These are phyloP conservation scores for Daldinia sp. DNA, from an alignment of 2,329 filamentous ascomycete genomes.

Conservation along the genomic window DNA sequence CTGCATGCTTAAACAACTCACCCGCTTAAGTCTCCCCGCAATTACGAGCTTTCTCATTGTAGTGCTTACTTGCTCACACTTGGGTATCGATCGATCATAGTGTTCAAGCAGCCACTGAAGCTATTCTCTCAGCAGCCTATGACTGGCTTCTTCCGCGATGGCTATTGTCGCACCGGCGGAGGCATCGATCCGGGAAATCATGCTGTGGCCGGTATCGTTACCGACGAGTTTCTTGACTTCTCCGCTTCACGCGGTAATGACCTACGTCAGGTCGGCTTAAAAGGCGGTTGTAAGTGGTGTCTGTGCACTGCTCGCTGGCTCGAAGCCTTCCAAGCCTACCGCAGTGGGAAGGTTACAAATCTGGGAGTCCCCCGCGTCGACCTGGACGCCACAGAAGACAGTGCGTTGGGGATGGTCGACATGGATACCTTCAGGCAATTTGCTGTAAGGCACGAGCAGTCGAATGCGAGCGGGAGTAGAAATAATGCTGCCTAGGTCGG, in stretches of 20 bases:
- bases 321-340: constrained; percentile 65
- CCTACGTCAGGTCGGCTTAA: constrained; percentile 61
- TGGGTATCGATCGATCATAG: constrained; percentile 44
- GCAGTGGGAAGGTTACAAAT: constrained; percentile 49
- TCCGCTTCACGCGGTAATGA: constrained; percentile 66
- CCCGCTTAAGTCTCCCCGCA: constrained; percentile 25
- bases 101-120: constrained; percentile 65
- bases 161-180: constrained; percentile 63
- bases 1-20: constrained; percentile 30
- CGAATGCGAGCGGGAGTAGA: constrained; percentile 5
- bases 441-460: constrained; percentile 46
- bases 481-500: background rate
- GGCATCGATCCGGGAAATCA: constrained; percentile 66
- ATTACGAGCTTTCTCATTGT: constrained; percentile 27
- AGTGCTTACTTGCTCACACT: constrained; percentile 22
- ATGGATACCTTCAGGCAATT: constrained; percentile 60
- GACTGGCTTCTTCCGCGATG: constrained; percentile 68
- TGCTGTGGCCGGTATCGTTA: constrained; percentile 64
- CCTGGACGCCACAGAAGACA: constrained; percentile 61
- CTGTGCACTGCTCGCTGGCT: constrained; percentile 67
- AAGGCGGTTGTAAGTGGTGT: constrained; percentile 69
- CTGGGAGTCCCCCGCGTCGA: constrained; percentile 52
- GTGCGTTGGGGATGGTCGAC: constrained; percentile 56
- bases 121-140: constrained; percentile 65
- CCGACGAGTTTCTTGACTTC: constrained; percentile 69